Base-by-base conservation (phyloP, 768 basidiomycete genomes). In the Psilocybe cyanescens region DNA sequence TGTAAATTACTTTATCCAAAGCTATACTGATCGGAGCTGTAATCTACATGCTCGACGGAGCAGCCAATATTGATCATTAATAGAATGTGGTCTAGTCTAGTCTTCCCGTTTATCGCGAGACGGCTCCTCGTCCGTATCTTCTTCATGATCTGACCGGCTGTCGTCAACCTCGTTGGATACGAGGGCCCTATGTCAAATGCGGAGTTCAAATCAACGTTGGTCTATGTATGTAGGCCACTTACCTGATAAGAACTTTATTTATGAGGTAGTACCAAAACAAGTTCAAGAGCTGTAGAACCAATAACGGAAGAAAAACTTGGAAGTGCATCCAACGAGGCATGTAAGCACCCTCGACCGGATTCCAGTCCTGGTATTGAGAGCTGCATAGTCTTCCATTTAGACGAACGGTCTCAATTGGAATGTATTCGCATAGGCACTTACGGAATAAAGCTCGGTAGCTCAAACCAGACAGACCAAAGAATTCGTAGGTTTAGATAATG, bases 211-310 rank as follows among this genome's bases (percentile, higher is more conserved):
- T n/a, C 60, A 41, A 19, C 51, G 55, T 14, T 62, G 16, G 33
- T 47, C 24, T 24, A 24, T 24, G 24, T 94, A 55, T 16, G 52
- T 28, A 3, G 31, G 11, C 17, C 29, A 5, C 54, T 44, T 64
- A 94, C 93, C 91, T 83, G 53, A 82, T 74, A 12, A 90, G 79
- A 55, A 97, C 89, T 57, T 94, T 87, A 72, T 84, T 74, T 72
- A 98, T 95, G 30, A 95, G 79, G 76, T 81, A 87, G 73, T 92
- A 97, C 96, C 96, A 98, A 80, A 97, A 97, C 28, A 97, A 61
- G 71, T 98, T 98, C 68, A 99, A 80, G 44, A 85, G 66, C 71
- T 95, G 94, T 12, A 99, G 81, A 0, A 94, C 75, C 6, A 86
- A 63, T 57, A 99, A 76, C 0, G 95, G 90, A 0, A 75, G 62